Conservation (phyloP, 441 rosid genomes). For the Populus hybrid region DNA sequence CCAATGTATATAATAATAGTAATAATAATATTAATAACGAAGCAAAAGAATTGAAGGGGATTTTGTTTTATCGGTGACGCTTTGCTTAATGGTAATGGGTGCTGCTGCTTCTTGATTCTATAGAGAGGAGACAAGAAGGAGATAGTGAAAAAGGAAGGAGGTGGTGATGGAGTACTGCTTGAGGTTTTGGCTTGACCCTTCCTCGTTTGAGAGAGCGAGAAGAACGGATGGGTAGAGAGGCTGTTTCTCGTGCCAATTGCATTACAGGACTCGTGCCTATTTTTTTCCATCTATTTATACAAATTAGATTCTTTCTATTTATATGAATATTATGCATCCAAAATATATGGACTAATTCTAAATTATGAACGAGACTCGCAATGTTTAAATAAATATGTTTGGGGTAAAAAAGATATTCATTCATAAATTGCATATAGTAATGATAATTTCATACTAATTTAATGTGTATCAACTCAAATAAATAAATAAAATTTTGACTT, state of each 20-base stretch:
- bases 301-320: neutral
- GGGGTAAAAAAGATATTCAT: neutral
- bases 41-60: neutral
- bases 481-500: too few species aligned
- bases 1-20: neutral
- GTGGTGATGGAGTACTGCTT: neutral
- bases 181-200: constrained; percentile 6
- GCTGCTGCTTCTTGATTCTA: neutral
- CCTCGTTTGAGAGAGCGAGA: neutral
- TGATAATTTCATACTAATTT: too few species aligned
- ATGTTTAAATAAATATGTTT: too few species aligned
- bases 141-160: neutral
- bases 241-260: neutral
- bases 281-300: too few species aligned
- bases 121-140: neutral
- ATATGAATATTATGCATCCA: too few species aligned
- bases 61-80: neutral
- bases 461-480: too few species aligned
- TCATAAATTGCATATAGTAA: too few species aligned
- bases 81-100: neutral
- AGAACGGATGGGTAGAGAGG: neutral
- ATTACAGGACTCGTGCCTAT: neutral
- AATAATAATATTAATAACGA: neutral
- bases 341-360: too few species aligned
- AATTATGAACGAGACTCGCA: too few species aligned